Evolutionary conservation across 441 rosid genomes (phyloP), one percentile per base, ranked within the genome.

Genomic region (Cnidoscolus chayamansa): DNA sequence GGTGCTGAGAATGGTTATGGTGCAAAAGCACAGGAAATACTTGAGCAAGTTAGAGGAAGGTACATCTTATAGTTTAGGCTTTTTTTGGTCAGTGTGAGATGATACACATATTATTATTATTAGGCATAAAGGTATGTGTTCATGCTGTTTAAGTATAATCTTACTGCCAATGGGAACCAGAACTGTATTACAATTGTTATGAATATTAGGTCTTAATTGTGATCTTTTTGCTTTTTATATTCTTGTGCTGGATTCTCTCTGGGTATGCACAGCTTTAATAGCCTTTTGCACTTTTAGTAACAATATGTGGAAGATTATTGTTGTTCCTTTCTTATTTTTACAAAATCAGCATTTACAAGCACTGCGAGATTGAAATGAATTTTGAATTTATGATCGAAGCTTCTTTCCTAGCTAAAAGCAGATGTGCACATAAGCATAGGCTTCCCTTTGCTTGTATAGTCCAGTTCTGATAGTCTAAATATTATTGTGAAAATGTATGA

Each of bases 21-120:
- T 79, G 95, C 95, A 65, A 95, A 89, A 84, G 98, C 99, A 54
- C 94, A 93, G 81, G 97, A 90, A 81, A 74, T 93, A 82, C 93
- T 93, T 32, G 97, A 96, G 31, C 95, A 89, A 93, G 99, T 95
- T 63, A 86, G 82, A 84, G 99, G 99, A 83, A 93, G 89, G 99
- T 95, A 86, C 67, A 72, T 67, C 48, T 54, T 59, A 35, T 17
- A 13, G 20, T 6, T 50, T 1, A 43, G 37, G 31, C 10, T 1
- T 45, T 35, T 35, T 20, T 48, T 17, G 11, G 9, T 56, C 59
- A 58, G 25, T 58, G 50, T 49, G 45, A 50, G 62, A 59, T 59
- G 10, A 1, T 45, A 16, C 8, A 31, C 37, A 25, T 48, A 0
- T 19, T 19, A 12, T 15, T 57, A 56, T 16, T 25, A 25, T 25